Evolutionary conservation across 306 rosid species (phyloP), one percentile per base, ranked within the genome.

Genomic region (Arachis stenosperma): DNA sequence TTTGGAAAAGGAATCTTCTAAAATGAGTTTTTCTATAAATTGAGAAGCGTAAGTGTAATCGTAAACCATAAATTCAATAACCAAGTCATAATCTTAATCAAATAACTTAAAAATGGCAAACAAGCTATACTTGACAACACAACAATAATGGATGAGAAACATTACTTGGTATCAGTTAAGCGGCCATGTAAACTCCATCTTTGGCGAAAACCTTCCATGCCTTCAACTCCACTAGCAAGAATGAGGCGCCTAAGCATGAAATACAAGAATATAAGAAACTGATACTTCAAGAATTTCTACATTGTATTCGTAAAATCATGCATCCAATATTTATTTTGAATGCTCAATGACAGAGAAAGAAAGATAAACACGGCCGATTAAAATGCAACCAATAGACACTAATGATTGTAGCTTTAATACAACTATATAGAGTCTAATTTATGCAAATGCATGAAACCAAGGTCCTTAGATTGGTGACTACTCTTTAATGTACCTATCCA

Each of bases 101-200:
- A 50, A 5, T 12, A 50, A 50, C n/a, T 6, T 47, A 43, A 65
- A 15, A 48, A 53, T 17, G 39, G 46, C 29, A 73, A 71, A 75
- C 33, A 71, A 47, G 67, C 41, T 17, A 30, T 70, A 65, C 67
- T 71, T 41, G 63, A 58, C 36, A 54, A 69, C 70, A 84, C 59
- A 57, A 72, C 46, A 77, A 65, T 30, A 50, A 58, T 54, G 79
- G 57, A 63, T 60, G 53, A 70, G 75, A 14, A 61, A 63, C 57
- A 61, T 73, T 89, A 94, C 97, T 87, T 89, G 81, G 97, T 76
- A 71, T 91, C 96, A 12, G 91, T 81, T 76, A 91, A 90, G 69
- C 92, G 91, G 75, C 97, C 98, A 15, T 89, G 97, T 71, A 89
- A 88, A 81, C 97, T 89, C 98, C 97, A 94, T 68, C 96, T 80